A percentile compares a stretch with the other conserved stretches of the same genome.
phyloP scores from a whole-genome alignment of 495 filamentous ascomycete species.

The Glonium stellatum region DNA sequence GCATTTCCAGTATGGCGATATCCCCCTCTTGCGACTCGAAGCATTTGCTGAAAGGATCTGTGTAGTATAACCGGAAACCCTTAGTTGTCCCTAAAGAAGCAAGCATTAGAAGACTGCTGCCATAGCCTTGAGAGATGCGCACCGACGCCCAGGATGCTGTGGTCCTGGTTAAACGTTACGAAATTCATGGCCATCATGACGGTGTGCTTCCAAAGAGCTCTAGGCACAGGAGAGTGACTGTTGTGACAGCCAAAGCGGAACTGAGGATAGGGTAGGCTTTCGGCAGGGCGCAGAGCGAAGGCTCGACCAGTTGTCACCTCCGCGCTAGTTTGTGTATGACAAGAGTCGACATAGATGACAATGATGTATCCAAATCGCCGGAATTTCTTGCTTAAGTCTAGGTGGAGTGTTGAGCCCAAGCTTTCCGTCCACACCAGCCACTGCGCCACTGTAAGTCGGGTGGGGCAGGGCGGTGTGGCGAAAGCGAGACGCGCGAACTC shows the following conservation, averaged over 20 bases:
- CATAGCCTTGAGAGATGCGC: conserved; percentile 28
- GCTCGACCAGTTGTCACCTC: not conserved
- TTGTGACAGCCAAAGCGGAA: not conserved
- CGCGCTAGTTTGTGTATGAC: not conserved
- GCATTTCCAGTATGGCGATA: conserved; percentile 93
- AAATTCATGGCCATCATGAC: conserved; percentile 76
- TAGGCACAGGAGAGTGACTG: not conserved
- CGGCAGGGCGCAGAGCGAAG: not conserved
- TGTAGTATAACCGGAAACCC: conserved; percentile 92
- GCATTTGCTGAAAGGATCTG: conserved; percentile 88
- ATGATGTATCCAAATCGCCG: not conserved
- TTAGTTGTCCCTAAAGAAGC: conserved; percentile 63
- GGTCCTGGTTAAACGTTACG: conserved; percentile 98
- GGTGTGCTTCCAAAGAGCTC: not conserved
- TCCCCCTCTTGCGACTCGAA: conserved; percentile 90
- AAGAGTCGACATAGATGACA: not conserved
- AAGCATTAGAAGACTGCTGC: conserved; percentile 28
- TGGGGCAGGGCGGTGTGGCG: too few relatives aligned
- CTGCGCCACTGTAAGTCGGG: not conserved
- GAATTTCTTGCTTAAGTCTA: too few relatives aligned
- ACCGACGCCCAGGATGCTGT: conserved; percentile 93
- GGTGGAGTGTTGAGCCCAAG: not conserved
- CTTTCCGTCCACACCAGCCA: not conserved
- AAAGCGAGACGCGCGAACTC: too few relatives aligned
- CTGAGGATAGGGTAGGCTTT: not conserved